phyloP scores from a whole-genome alignment of 768 basidiomycete genomes.

The Crassisporium funariophilum region DNA sequence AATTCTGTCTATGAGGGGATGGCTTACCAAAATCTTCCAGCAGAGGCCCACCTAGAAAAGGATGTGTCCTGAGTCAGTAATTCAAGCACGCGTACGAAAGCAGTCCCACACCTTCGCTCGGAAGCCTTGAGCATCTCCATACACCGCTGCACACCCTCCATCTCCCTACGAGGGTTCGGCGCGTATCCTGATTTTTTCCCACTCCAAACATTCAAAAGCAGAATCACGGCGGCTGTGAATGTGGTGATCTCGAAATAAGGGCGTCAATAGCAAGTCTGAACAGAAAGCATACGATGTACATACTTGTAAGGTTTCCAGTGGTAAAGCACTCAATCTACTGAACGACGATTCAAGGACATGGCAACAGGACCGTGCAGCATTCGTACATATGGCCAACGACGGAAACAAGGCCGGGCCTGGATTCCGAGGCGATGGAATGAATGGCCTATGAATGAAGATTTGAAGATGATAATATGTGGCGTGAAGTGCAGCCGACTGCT shows the following conservation, averaged over 20 bases:
- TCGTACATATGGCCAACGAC: constrained; percentile 82
- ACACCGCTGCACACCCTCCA: constrained; percentile 63
- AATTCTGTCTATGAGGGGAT: neutral
- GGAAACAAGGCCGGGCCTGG: constrained; percentile 45
- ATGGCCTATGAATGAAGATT: constrained; percentile 79
- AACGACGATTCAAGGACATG: constrained; percentile 70
- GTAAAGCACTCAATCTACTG: constrained; percentile 34
- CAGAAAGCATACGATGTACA: neutral
- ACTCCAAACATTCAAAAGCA: constrained; percentile 70
- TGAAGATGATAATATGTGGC: constrained; percentile 51
- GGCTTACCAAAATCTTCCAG: constrained; percentile 42
- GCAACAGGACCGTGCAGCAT: constrained; percentile 75
- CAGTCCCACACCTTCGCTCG: constrained; percentile 43
- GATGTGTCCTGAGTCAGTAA: neutral
- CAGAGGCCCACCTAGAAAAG: constrained; percentile 38
- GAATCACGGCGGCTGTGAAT: constrained; percentile 50
- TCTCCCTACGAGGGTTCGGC: constrained; percentile 50
- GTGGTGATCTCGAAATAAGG: constrained; percentile 32
- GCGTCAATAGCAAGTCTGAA: neutral
- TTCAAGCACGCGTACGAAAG: neutral
- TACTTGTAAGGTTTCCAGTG: constrained; percentile 41
- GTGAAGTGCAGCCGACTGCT: constrained; percentile 60
- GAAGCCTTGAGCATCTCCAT: constrained; percentile 49
- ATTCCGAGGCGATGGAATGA: constrained; percentile 67
- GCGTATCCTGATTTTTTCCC: constrained; percentile 48